Evolutionary conservation across 1,284 basidiomycete genomes (phyloP).

Genomic region (Pseudozyma tsukubaensis): DNA sequence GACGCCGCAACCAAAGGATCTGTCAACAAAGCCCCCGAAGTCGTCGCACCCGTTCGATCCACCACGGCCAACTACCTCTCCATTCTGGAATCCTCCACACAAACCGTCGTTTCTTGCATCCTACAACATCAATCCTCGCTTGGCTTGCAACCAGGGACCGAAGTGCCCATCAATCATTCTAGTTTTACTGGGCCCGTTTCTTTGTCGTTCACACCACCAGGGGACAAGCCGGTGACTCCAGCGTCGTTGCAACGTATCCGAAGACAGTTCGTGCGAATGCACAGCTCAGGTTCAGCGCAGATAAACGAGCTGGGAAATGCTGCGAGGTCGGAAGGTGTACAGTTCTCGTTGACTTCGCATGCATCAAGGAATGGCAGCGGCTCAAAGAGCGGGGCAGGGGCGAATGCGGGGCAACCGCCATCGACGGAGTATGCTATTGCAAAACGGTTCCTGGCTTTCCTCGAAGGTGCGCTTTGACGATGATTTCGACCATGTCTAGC

Average conservation of each 20-base stretch:
- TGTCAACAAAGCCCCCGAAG: slow-evolving; percentile 85
- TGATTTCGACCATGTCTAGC: neutral
- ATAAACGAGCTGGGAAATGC: slow-evolving; percentile 52
- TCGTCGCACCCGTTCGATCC: slow-evolving; percentile 74
- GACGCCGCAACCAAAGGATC: slow-evolving; percentile 80
- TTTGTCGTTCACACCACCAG: slow-evolving; percentile 43
- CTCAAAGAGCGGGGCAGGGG: neutral
- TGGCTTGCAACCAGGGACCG: slow-evolving; percentile 28
- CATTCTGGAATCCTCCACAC: slow-evolving; percentile 65
- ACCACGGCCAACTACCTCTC: slow-evolving; percentile 70
- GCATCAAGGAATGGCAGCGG: slow-evolving; percentile 3
- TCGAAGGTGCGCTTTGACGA: slow-evolving; percentile 41
- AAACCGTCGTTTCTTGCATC: slow-evolving; percentile 57
- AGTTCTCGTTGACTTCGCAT: slow-evolving; percentile 31
- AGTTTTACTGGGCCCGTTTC: slow-evolving; percentile 16
- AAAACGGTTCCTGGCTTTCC: slow-evolving; percentile 56
- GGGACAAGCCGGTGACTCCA: slow-evolving; percentile 35
- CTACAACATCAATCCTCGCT: slow-evolving; percentile 36
- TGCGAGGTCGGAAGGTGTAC: slow-evolving; percentile 43
- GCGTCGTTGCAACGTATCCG: slow-evolving; percentile 58
- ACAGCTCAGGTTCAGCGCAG: slow-evolving; percentile 56
- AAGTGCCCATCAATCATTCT: slow-evolving; percentile 30
- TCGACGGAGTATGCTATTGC: slow-evolving; percentile 51
- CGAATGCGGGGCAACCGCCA: slow-evolving; percentile 5
- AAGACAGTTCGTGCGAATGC: slow-evolving; percentile 63